Conservation (phyloP, 345 rosid genomes). For the Populus tremula region DNA sequence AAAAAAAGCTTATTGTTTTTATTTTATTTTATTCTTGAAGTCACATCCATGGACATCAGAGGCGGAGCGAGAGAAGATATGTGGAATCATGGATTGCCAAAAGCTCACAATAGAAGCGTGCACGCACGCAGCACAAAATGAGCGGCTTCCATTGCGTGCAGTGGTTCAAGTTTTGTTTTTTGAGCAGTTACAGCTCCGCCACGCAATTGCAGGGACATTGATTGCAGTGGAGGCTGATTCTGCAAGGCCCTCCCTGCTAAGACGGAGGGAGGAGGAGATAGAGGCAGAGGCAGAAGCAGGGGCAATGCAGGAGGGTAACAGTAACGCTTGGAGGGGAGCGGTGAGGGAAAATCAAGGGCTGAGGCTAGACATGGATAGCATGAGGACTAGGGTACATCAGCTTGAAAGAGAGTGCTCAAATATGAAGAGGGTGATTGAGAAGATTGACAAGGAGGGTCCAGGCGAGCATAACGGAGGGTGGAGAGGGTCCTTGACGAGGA, state of each 20-base stretch:
- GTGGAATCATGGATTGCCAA: slow-evolving; percentile 82
- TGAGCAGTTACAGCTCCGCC: slow-evolving; percentile 91
- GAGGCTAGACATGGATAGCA: slow-evolving; percentile 92
- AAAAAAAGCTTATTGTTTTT: neutral
- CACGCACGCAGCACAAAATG: slow-evolving; percentile 99
- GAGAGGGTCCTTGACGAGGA: slow-evolving; percentile 52
- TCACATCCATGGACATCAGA: slow-evolving; percentile 92
- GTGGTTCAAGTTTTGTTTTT: slow-evolving; percentile 96
- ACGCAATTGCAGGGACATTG: slow-evolving; percentile 82
- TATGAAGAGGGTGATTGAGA: slow-evolving; percentile 81
- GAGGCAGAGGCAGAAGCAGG: slow-evolving; percentile 14
- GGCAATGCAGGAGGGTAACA: slow-evolving; percentile 25
- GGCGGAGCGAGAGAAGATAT: slow-evolving; percentile 77
- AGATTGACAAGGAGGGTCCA: slow-evolving; percentile 56
- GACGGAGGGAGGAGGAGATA: slow-evolving; percentile 26
- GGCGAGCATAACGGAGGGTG: slow-evolving; percentile 29
- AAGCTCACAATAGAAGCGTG: slow-evolving; percentile 93
- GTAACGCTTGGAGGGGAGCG: slow-evolving; percentile 57
- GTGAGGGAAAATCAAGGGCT: slow-evolving; percentile 95
- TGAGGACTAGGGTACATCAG: slow-evolving; percentile 88
- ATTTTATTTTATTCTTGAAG: slow-evolving; percentile 23
- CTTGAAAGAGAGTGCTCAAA: slow-evolving; percentile 83
- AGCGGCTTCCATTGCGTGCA: slow-evolving; percentile 85
- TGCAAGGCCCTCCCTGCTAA: slow-evolving; percentile 37
- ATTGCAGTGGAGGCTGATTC: slow-evolving; percentile 56